Percentiles rank a stretch among this genome's conserved stretches.
These are phyloP conservation scores for Trichoderma oligosporum DNA, from an alignment of 2,329 filamentous ascomycete species.

Conservation along the genomic window DNA sequence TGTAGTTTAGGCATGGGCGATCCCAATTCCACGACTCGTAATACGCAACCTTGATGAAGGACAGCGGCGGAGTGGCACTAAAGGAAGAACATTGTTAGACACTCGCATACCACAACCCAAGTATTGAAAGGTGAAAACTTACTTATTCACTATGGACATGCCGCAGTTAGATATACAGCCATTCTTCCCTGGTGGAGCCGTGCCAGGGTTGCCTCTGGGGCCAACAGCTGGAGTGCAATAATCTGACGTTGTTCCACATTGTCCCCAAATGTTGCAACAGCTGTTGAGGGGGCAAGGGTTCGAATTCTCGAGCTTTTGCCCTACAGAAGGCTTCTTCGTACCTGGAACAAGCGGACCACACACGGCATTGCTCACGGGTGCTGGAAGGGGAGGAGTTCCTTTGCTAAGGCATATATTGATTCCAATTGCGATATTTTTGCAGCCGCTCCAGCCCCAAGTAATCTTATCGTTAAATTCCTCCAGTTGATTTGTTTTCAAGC, in stretches of 20 bases:
- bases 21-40: conserved; percentile 21
- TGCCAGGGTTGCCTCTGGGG: conserved; percentile 9
- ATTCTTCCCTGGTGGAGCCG: not conserved
- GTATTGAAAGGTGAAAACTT: too few species aligned
- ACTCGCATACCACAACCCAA: too few species aligned
- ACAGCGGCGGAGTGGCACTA: not conserved
- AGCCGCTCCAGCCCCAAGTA: conserved; percentile 28
- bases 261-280: conserved; percentile 36
- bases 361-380: not conserved
- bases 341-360: not conserved
- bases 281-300: conserved; percentile 32
- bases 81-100: too few species aligned
- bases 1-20: conserved; percentile 15
- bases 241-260: conserved; percentile 39
- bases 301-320: conserved; percentile 21
- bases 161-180: conserved; percentile 26
- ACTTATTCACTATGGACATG: too few species aligned
- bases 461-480: conserved; percentile 28
- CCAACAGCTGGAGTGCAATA: conserved; percentile 31
- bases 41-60: conserved; percentile 22
- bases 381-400: not conserved
- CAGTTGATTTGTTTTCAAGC: conserved; percentile 22
- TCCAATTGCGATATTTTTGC: conserved; percentile 23
- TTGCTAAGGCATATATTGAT: conserved; percentile 21
- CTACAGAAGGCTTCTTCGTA: conserved; percentile 22